Base-by-base conservation (phyloP, 306 rosid genomes). In the Quillaja saponaria region DNA sequence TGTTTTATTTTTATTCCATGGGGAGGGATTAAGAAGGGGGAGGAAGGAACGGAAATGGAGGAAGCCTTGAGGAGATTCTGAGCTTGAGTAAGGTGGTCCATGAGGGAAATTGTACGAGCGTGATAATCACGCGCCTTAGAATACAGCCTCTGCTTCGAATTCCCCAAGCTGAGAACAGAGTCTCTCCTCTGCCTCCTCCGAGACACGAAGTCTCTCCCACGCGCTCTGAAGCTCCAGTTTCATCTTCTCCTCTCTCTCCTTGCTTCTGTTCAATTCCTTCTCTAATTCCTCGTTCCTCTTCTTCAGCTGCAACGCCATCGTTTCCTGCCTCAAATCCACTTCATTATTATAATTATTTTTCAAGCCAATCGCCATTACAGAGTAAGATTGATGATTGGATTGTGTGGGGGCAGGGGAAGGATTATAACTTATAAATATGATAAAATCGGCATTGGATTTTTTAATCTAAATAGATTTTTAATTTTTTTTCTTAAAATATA, bases 141-240 rank as follows among this genome's bases (percentile, higher is more conserved):
- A 2, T n/a, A 92, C 76, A 0, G 96, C 76, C 75, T 92, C 96
- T 0, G 95, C 96, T 35, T 92, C 98, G 0, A 92, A 76, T 55
- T 92, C 98, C 0, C 96, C 95, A 20, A 92, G 86, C 85, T 92
- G 98, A 0, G 83, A 84, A 61, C 95, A 92, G 40, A 92, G 95
- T 39, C 88, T 80, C 90, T 92, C 98, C 69, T 92, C 98, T 0
- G 86, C 98, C 4, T 88, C 98, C 67, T 92, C 98, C 7, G 94
- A 89, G 34, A 92, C 79, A 33, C 84, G 78, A 18, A 92, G 83
- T 78, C 95, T 81, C 63, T 86, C 79, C 45, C 77, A 70, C 13
- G 79, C 66, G 59, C 71, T 78, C 21, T 70, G 67, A 1, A 92
- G 71, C 68, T 92, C 73, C 1, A 51, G 45, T 51, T 38, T 82